phyloP scores from a whole-genome alignment of 352 stramenopile species.

The Blastocystis sp. region DNA sequence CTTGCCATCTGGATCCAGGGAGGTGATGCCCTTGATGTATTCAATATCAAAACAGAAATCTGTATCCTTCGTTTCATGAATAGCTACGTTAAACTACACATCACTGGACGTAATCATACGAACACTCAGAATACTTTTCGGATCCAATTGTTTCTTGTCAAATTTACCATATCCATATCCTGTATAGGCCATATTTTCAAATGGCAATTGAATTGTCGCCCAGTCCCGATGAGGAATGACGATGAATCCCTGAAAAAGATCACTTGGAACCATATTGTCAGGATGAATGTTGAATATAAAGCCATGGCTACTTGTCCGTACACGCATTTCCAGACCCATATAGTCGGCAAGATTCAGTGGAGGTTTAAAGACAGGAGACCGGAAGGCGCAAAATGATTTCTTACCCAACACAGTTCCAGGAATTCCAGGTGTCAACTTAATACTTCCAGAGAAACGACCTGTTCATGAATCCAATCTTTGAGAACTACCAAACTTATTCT shows the following conservation, averaged over 20 bases:
- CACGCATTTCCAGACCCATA: constrained; percentile 51
- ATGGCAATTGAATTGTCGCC: constrained; percentile 56
- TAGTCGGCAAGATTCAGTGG: constrained; percentile 56
- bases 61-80: constrained; percentile 55
- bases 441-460: constrained; percentile 48
- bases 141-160: constrained; percentile 51
- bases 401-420: constrained; percentile 58
- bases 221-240: constrained; percentile 57
- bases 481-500: constrained; percentile 28
- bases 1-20: constrained; percentile 21
- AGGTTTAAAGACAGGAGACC: constrained; percentile 56
- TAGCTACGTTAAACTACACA: constrained; percentile 60
- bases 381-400: constrained; percentile 60
- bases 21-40: constrained; percentile 59
- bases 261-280: constrained; percentile 55
- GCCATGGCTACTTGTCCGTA: constrained; percentile 52
- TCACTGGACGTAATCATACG: not conserved
- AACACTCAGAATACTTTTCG: constrained; percentile 57
- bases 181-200: constrained; percentile 55
- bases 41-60: constrained; percentile 62
- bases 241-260: constrained; percentile 61
- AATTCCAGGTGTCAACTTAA: constrained; percentile 47
- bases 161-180: constrained; percentile 59
- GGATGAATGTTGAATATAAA: constrained; percentile 62
- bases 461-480: not conserved